Conservation (phyloP, 257 asterid species). For the Solanum lignicaule region DNA sequence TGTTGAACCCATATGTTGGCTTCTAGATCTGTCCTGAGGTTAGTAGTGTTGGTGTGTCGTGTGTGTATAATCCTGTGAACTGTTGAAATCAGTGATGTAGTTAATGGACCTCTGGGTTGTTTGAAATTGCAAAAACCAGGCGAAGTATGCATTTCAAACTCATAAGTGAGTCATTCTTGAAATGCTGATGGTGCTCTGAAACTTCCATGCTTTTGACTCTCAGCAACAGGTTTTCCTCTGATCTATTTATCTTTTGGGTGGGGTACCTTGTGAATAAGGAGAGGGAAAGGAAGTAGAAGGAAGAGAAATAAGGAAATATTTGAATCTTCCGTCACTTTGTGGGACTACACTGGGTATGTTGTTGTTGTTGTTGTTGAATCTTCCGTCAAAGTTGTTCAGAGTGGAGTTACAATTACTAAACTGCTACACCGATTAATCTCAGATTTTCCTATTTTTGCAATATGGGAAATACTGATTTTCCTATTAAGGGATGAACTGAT, state of each 20-base stretch:
- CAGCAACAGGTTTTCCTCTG: neutral
- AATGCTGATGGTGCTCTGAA: neutral
- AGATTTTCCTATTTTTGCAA: neutral
- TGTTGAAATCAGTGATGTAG: neutral
- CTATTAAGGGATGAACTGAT: neutral
- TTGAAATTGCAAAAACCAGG: neutral
- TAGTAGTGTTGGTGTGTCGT: neutral
- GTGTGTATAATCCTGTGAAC: neutral
- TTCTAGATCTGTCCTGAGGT: neutral
- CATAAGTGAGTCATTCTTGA: neutral
- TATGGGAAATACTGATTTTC: neutral
- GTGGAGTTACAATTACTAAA: neutral
- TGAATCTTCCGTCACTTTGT: neutral
- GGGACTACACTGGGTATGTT: neutral
- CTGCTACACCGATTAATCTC: neutral
- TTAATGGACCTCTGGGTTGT: neutral
- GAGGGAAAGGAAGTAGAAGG: neutral
- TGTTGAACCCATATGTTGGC: neutral
- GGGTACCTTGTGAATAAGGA: neutral
- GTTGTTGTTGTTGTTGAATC: neutral
- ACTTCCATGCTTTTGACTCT: neutral
- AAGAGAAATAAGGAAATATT: neutral
- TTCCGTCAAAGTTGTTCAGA: neutral
- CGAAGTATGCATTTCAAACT: neutral
- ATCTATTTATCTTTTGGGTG: neutral